Conservation (phyloP, 352 stramenopile genomes). For the Globisporangium ultimum region DNA sequence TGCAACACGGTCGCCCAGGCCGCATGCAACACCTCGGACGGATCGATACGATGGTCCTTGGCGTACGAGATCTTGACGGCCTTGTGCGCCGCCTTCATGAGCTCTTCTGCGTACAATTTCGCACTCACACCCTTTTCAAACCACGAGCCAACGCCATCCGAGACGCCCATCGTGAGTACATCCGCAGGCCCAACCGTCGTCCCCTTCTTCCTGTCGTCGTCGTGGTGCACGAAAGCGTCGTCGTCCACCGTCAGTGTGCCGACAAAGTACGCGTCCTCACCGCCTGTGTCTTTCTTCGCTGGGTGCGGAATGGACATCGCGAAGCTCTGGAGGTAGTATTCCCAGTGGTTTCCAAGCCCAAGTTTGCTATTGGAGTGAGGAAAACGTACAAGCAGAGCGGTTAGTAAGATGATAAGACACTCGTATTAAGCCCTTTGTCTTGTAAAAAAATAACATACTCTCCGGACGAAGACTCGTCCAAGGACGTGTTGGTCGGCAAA, state of each 20-base stretch:
- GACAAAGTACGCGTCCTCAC: constrained; percentile 95
- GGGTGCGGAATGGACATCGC: constrained; percentile 79
- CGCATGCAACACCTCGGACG: constrained; percentile 59
- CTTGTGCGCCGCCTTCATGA: constrained; percentile 77
- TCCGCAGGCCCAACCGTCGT: constrained; percentile 19
- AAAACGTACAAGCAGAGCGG: background rate
- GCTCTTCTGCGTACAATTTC: constrained; percentile 58
- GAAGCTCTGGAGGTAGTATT: constrained; percentile 66
- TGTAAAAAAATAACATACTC: constrained; percentile 6
- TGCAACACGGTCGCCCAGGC: constrained; percentile 80
- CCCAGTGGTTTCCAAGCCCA: constrained; percentile 27
- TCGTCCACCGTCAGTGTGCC: constrained; percentile 45
- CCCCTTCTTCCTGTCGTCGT: constrained; percentile 29
- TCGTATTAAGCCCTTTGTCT: too few relatives aligned
- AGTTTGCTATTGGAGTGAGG: background rate
- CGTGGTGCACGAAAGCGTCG: background rate
- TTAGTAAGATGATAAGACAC: background rate
- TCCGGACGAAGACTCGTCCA: constrained; percentile 17
- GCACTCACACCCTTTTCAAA: constrained; percentile 91
- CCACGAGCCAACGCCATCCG: constrained; percentile 96
- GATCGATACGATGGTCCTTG: constrained; percentile 59
- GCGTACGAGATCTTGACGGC: constrained; percentile 56
- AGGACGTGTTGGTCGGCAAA: constrained; percentile 67
- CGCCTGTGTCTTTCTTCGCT: constrained; percentile 61
- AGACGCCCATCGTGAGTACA: constrained; percentile 91